phyloP scores from a whole-genome alignment of 1,139 yeast species.

The Ogataea hybrid region DNA sequence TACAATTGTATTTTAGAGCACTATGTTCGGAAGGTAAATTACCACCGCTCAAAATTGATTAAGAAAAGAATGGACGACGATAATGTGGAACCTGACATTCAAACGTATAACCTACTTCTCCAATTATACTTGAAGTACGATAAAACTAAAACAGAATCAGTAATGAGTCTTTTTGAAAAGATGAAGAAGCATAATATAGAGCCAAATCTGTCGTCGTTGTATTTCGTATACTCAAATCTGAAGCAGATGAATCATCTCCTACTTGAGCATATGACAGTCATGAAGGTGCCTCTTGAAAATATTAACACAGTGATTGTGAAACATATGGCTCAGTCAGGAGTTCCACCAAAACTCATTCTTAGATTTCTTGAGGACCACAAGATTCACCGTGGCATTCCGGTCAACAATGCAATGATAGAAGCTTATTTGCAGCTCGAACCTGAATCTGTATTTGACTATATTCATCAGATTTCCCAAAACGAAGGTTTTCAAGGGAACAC shows the following conservation, averaged over 20 bases:
- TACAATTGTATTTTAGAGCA: conserved; percentile 11
- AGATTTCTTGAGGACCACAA: conserved; percentile 8
- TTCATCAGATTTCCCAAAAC: neutral
- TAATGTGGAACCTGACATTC: conserved; percentile 2
- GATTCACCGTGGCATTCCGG: conserved; percentile 6
- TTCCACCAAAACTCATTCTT: conserved; percentile 5
- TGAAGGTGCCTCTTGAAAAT: conserved; percentile 3
- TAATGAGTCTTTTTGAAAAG: neutral
- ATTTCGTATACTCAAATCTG: conserved; percentile 11
- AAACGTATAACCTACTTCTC: conserved; percentile 12
- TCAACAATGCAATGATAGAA: conserved; percentile 8
- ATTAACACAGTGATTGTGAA: conserved; percentile 10
- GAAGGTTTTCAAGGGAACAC: conserved; percentile 6
- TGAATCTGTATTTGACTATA: conserved; percentile 5
- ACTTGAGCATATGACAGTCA: conserved; percentile 7
- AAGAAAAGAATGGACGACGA: conserved; percentile 6
- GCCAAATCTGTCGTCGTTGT: conserved; percentile 12
- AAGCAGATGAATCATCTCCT: conserved; percentile 1
- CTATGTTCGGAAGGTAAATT: conserved; percentile 4
- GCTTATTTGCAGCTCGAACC: conserved; percentile 6
- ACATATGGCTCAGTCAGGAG: conserved; percentile 5
- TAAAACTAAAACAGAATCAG: neutral
- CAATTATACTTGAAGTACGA: conserved; percentile 1
- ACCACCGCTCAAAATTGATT: conserved; percentile 3
- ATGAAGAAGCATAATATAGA: conserved; percentile 2